These are phyloP conservation scores for Aspergillus sp. DNA, from an alignment of 2,329 filamentous ascomycete species.

Conservation along the genomic window DNA sequence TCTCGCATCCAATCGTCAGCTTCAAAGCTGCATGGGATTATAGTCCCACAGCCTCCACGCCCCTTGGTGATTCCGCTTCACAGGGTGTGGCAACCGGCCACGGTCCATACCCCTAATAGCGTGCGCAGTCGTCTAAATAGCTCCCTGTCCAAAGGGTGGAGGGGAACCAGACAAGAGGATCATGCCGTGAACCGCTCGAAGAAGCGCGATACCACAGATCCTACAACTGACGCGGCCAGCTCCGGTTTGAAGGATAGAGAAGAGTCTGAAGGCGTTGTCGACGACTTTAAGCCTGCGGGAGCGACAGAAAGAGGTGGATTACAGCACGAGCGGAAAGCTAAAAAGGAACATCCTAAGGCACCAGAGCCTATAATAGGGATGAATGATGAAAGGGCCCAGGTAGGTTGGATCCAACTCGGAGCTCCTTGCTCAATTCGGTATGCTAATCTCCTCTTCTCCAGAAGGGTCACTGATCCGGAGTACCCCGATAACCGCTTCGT, in stretches of 20 bases:
- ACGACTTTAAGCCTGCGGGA: conserved; percentile 39
- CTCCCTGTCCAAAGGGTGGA: conserved; percentile 29
- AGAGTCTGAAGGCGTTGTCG: conserved; percentile 25
- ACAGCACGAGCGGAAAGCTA: conserved; percentile 38
- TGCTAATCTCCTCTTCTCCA: neutral
- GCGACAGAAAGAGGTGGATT: conserved; percentile 40
- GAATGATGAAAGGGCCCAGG: conserved; percentile 50
- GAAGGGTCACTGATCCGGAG: neutral
- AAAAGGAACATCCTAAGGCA: conserved; percentile 50
- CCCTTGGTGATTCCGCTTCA: conserved; percentile 16
- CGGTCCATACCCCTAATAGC: conserved; percentile 8
- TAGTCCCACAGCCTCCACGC: conserved; percentile 13
- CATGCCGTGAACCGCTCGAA: conserved; percentile 30
- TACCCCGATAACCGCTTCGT: neutral
- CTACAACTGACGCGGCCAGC: conserved; percentile 25
- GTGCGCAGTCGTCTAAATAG: conserved; percentile 18
- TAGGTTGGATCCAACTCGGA: conserved; percentile 23
- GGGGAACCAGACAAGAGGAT: conserved; percentile 31
- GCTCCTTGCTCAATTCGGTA: neutral
- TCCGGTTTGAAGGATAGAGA: conserved; percentile 32
- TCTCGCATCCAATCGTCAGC: conserved; percentile 10
- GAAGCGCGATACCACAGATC: conserved; percentile 33
- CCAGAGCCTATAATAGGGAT: conserved; percentile 53
- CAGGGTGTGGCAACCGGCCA: conserved; percentile 14
- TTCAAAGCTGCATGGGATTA: conserved; percentile 10